A percentile compares a stretch with the other conserved stretches of the same genome.
phyloP scores from a whole-genome alignment of 2,329 filamentous ascomycete genomes.

The Clonostachys solani region DNA sequence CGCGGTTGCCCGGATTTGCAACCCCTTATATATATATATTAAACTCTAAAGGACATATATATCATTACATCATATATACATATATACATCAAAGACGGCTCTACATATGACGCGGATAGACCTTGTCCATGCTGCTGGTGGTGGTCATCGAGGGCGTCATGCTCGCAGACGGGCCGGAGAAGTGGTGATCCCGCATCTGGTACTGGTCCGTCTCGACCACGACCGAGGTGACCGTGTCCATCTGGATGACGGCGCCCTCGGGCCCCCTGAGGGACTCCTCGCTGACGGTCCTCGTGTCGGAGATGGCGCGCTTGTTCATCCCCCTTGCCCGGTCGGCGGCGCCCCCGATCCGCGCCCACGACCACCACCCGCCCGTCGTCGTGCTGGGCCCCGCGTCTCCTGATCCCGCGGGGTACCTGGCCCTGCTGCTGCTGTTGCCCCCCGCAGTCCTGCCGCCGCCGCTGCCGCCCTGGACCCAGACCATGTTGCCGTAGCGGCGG shows the following conservation, averaged over 20 bases:
- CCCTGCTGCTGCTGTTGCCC: background rate
- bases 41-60: background rate
- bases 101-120: slow-evolving; percentile 1
- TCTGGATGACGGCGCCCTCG: slow-evolving; percentile 32
- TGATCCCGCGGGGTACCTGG: background rate
- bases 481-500: slow-evolving; percentile 34
- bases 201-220: slow-evolving; percentile 29
- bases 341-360: slow-evolving; percentile 1
- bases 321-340: slow-evolving; percentile 17
- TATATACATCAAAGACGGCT: background rate
- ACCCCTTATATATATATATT: background rate
- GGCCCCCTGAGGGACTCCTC: slow-evolving; percentile 25
- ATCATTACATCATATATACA: background rate
- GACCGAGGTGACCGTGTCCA: slow-evolving; percentile 36
- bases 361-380: slow-evolving; percentile 2
- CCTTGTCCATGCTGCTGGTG: slow-evolving; percentile 16
- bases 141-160: slow-evolving; percentile 12
- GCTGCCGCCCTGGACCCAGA: slow-evolving; percentile 25
- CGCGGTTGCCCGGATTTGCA: no score
- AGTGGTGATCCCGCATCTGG: slow-evolving; percentile 15
- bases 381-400: background rate
- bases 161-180: slow-evolving; percentile 12
- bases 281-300: slow-evolving; percentile 13
- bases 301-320: background rate
- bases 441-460: no score